Conservation (phyloP, 2,329 filamentous ascomycete genomes). For the Tympanopsis confertula region DNA sequence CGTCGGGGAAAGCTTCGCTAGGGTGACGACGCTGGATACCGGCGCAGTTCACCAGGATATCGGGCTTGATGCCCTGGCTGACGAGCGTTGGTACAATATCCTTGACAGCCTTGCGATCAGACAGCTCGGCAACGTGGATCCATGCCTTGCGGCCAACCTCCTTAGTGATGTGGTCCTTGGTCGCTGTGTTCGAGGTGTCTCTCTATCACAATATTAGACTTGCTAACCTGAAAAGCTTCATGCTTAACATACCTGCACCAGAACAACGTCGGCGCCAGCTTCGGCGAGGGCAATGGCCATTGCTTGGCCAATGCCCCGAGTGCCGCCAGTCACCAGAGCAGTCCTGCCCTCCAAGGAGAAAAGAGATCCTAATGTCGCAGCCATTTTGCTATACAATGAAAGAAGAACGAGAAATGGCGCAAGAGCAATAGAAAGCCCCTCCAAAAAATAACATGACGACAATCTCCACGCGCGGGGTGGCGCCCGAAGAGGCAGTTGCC, state of each 20-base stretch:
- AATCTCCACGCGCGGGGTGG: too few species aligned
- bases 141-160: conserved; percentile 52
- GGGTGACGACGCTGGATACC: conserved; percentile 75
- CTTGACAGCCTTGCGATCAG: conserved; percentile 46
- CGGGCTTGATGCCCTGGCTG: conserved; percentile 51
- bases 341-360: neutral
- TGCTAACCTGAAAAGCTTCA: neutral
- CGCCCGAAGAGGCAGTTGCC: too few species aligned
- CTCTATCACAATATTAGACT: conserved; percentile 11
- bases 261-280: neutral
- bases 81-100: conserved; percentile 48
- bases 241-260: neutral
- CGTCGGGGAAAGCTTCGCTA: conserved; percentile 62
- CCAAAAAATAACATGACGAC: too few species aligned
- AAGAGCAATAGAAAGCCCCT: too few species aligned
- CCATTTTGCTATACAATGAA: too few species aligned
- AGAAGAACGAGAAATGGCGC: too few species aligned
- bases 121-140: conserved; percentile 62
- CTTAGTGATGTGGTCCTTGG: conserved; percentile 45
- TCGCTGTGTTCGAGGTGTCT: conserved; percentile 27
- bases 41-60: conserved; percentile 76
- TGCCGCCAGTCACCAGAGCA: neutral
- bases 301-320: neutral
- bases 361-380: neutral
- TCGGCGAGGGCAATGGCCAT: conserved; percentile 1